A percentile compares a stretch with the other conserved stretches of the same genome.
Conservation (phyloP, 108 stramenopile species). For the Schizochytrium sp. region DNA sequence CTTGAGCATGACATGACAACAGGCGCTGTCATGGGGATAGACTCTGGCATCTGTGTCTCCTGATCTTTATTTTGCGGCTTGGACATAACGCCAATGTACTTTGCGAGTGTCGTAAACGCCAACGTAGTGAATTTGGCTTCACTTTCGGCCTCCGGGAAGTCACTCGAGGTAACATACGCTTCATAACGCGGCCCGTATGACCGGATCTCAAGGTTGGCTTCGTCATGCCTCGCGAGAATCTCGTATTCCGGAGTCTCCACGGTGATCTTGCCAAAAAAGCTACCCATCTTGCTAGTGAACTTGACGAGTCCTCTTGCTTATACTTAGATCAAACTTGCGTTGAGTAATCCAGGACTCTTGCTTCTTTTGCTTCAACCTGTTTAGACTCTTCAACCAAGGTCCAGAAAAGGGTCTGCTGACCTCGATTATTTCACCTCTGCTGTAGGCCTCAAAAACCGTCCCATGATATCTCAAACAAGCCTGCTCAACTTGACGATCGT, state of each 20-base stretch:
- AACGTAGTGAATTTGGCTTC: not conserved
- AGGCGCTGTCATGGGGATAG: constrained; percentile 37
- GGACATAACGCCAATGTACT: constrained; percentile 60
- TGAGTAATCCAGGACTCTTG: too few species aligned
- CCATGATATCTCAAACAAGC: too few species aligned
- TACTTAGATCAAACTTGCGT: too few species aligned
- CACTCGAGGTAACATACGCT: constrained; percentile 35
- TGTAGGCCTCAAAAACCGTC: too few species aligned
- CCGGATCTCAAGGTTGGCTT: constrained; percentile 19
- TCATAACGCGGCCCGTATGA: constrained; percentile 8
- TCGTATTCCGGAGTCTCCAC: constrained; percentile 55
- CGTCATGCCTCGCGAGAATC: not conserved
- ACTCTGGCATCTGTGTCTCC: constrained; percentile 7
- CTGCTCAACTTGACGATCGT: too few species aligned
- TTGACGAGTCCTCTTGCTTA: too few species aligned
- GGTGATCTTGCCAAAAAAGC: constrained; percentile 14
- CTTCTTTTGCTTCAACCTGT: not conserved
- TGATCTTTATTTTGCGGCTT: constrained; percentile 1
- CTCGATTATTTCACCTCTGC: too few species aligned
- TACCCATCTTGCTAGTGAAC: not conserved
- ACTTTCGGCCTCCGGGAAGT: constrained; percentile 21
- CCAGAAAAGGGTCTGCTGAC: too few species aligned
- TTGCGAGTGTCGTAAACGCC: constrained; percentile 30
- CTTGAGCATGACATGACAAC: constrained; percentile 27
- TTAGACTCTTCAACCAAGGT: not conserved